Evolutionary conservation across 148 eudicot species (phyloP).

Genomic region (Cornus florida): DNA sequence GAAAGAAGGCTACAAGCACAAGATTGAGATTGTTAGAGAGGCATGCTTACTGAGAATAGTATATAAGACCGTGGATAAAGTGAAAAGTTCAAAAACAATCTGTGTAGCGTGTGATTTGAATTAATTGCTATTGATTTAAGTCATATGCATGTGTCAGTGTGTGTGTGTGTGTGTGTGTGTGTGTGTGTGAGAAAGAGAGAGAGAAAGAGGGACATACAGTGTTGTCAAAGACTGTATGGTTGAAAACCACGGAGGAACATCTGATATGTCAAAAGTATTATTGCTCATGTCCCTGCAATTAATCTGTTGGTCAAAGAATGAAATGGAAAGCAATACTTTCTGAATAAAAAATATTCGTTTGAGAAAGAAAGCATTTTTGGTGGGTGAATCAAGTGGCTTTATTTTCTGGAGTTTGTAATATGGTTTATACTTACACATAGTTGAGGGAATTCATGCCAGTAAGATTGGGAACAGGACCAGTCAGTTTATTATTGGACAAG

Average conservation of each 20-base stretch:
- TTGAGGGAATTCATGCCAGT: conserved; percentile 28
- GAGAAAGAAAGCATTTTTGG: not conserved
- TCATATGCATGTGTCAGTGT: not conserved
- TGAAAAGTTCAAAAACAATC: not conserved
- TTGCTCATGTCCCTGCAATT: conserved; percentile 65
- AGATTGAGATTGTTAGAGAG: not conserved
- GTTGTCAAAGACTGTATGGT: conserved; percentile 47
- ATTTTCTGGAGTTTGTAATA: not conserved
- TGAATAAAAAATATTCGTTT: not conserved
- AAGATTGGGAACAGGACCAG: conserved; percentile 64
- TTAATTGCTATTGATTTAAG: not conserved
- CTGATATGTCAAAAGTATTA: conserved; percentile 42
- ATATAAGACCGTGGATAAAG: not conserved
- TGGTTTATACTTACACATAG: conserved; percentile 18
- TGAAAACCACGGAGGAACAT: conserved; percentile 47
- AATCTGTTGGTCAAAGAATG: not conserved
- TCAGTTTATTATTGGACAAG: conserved; percentile 55
- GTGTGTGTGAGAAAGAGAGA: not conserved
- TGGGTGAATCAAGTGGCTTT: not conserved
- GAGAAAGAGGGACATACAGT: conserved; percentile 38
- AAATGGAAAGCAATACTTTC: not conserved
- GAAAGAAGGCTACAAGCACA: not conserved
- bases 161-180: too few species aligned
- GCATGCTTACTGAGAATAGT: not conserved
- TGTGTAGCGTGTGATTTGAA: not conserved